Evolutionary conservation across 75 land plant species (phyloP), one percentile per base, ranked within the genome.

Genomic region (Gnetum montanum): DNA sequence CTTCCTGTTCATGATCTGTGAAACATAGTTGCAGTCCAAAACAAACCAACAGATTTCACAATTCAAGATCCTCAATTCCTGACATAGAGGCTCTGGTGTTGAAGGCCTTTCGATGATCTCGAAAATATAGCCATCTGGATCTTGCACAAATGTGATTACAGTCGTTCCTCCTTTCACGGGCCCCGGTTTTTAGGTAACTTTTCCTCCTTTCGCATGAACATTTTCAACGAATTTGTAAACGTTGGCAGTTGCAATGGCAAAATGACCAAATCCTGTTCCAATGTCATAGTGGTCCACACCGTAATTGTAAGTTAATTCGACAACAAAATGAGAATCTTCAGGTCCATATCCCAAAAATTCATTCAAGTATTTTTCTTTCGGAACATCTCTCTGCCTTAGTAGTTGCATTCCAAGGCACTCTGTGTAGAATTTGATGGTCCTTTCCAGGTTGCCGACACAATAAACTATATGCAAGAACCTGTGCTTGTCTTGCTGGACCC

Each of bases 261-360:
- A 95, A 75, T 95, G 99, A 4, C 99, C 99, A 72, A 95, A 95
- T 28, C 99, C 97, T 36, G 76, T 74, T 20, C 99, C 99, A 65
- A 95, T 86, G 55, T 95, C 99, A 67, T 95, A 95, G 29, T 64
- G 73, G 35, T 81, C 80, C 29, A 90, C 88, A 31, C 99, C 99
- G 79, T 95, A 95, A 60, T 95, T 95, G 71, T 95, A 90, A 2
- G 97, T 95, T 47, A 95, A 58, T 57, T 95, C 99, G 46, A 95
- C 92, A 10, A 83, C 99, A 74, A 95, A 95, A 49, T 86, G 67
- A 36, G 89, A 63, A 20, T 90, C 89, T 48, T 95, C 99, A 18
- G 93, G 86, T 20, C 99, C 97, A 67, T 78, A 95, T 4, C 99
- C 99, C 36, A 95, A 86, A 54, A 95, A 95, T 1, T 92, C 99